A percentile compares a stretch with the other conserved stretches of the same genome.
Evolutionary conservation across 1,139 yeast species (phyloP).

Genomic region (Geotrichum restrictum): DNA sequence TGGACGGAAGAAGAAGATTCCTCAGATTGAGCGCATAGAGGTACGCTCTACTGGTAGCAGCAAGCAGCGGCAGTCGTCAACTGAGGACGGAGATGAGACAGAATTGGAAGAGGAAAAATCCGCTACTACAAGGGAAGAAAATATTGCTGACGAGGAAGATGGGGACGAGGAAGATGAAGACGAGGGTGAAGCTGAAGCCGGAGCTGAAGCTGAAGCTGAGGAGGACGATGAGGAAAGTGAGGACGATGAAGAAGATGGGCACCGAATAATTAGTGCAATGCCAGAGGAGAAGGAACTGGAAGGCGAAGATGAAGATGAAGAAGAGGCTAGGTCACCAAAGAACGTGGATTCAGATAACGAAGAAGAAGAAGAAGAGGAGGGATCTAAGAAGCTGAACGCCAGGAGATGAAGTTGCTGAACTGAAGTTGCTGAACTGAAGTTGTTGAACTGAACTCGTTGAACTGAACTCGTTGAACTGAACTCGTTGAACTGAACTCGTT

Average conservation of each 20-base stretch:
- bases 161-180: slow-evolving; percentile 8
- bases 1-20: slow-evolving; percentile 18
- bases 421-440: not conserved
- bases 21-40: not conserved
- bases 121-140: slow-evolving; percentile 22
- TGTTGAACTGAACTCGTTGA: too few species aligned
- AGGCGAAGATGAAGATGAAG: slow-evolving; percentile 14
- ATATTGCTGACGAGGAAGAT: slow-evolving; percentile 10
- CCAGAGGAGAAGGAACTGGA: slow-evolving; percentile 20
- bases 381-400: slow-evolving; percentile 20
- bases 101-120: slow-evolving; percentile 22
- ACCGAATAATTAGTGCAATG: slow-evolving; percentile 18
- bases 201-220: slow-evolving; percentile 8
- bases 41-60: not conserved
- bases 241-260: slow-evolving; percentile 18
- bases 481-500: too few species aligned
- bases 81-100: slow-evolving; percentile 18
- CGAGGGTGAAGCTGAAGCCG: slow-evolving; percentile 20
- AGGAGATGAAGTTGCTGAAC: slow-evolving; percentile 3
- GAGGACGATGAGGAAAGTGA: slow-evolving; percentile 20
- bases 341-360: too few species aligned
- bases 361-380: slow-evolving; percentile 16
- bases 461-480: too few species aligned
- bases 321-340: not conserved
- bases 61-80: slow-evolving; percentile 14